phyloP scores from a whole-genome alignment of 2,329 filamentous ascomycete species.

The Ceratocystis smalleyi region DNA sequence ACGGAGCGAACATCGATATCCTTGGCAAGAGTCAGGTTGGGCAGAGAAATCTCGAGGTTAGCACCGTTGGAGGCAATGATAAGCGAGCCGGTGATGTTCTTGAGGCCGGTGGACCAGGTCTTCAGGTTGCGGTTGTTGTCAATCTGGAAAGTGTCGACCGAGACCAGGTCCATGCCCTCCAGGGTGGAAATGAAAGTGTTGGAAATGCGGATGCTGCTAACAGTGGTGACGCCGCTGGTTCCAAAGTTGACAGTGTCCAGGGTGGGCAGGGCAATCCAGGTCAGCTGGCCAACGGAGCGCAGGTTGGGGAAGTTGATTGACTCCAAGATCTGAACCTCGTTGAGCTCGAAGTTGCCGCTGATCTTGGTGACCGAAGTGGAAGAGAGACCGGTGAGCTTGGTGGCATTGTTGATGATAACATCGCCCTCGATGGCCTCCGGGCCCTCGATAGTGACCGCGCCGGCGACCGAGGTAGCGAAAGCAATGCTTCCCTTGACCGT shows the following conservation, averaged over 20 bases:
- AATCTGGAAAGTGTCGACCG: constrained; percentile 60
- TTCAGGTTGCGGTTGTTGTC: constrained; percentile 79
- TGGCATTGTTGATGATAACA: constrained; percentile 43
- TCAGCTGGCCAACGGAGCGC: constrained; percentile 47
- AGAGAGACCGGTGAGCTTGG: constrained; percentile 43
- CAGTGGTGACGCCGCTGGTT: constrained; percentile 45
- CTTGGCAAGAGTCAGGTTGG: constrained; percentile 51
- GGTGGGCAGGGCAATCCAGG: constrained; percentile 55
- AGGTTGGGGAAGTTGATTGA: constrained; percentile 53
- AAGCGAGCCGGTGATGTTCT: constrained; percentile 55
- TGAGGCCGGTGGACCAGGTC: constrained; percentile 59
- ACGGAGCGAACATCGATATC: constrained; percentile 53
- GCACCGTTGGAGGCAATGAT: constrained; percentile 68
- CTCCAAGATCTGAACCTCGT: constrained; percentile 52
- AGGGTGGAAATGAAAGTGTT: constrained; percentile 75
- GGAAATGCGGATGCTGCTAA: constrained; percentile 54
- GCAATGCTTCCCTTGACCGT: constrained; percentile 44
- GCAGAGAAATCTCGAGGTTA: constrained; percentile 55
- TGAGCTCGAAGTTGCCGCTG: constrained; percentile 52
- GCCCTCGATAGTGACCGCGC: constrained; percentile 46
- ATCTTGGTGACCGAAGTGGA: constrained; percentile 49
- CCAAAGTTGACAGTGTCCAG: constrained; percentile 36
- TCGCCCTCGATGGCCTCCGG: constrained; percentile 40
- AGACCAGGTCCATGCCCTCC: constrained; percentile 62
- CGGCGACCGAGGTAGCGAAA: constrained; percentile 29